These are phyloP conservation scores for Anthracocystis setariae DNA, from an alignment of 1,284 basidiomycete species.

Conservation along the genomic window DNA sequence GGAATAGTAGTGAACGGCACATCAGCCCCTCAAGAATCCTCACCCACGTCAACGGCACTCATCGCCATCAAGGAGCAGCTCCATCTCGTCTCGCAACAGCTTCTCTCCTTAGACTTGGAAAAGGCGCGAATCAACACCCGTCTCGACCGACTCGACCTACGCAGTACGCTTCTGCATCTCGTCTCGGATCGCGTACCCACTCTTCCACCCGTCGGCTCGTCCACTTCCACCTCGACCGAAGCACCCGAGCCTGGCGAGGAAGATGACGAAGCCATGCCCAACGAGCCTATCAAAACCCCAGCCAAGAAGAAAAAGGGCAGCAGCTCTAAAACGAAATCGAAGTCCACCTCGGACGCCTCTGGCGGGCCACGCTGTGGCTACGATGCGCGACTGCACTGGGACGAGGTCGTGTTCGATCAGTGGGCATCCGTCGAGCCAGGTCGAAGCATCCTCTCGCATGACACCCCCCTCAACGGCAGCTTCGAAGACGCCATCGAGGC, in stretches of 20 bases:
- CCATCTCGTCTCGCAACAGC: conserved; percentile 10
- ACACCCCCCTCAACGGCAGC: conserved; percentile 22
- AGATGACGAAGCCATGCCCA: conserved; percentile 15
- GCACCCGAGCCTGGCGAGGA: conserved; percentile 3
- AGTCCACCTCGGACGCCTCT: conserved; percentile 6
- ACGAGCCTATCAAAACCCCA: background rate
- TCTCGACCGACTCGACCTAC: conserved; percentile 35
- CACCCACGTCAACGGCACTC: conserved; percentile 17
- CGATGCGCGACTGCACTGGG: conserved; percentile 44
- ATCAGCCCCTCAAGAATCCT: background rate
- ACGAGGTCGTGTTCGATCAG: conserved; percentile 24
- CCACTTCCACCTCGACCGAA: conserved; percentile 3
- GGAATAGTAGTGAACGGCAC: no score
- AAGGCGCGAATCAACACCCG: conserved; percentile 27
- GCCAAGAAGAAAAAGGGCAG: conserved; percentile 23
- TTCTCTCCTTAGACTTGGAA: conserved; percentile 20
- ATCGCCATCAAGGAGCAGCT: conserved; percentile 18
- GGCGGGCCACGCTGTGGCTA: conserved; percentile 46
- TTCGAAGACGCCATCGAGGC: conserved; percentile 12
- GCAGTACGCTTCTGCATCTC: conserved; percentile 39
- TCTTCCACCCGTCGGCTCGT: conserved; percentile 22
- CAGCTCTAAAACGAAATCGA: conserved; percentile 12
- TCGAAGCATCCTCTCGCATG: conserved; percentile 19
- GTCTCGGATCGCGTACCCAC: conserved; percentile 40
- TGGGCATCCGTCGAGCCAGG: conserved; percentile 22